A percentile compares a stretch with the other conserved stretches of the same genome.
Conservation (phyloP, 1,284 basidiomycete genomes). For the Mycena citricolor region DNA sequence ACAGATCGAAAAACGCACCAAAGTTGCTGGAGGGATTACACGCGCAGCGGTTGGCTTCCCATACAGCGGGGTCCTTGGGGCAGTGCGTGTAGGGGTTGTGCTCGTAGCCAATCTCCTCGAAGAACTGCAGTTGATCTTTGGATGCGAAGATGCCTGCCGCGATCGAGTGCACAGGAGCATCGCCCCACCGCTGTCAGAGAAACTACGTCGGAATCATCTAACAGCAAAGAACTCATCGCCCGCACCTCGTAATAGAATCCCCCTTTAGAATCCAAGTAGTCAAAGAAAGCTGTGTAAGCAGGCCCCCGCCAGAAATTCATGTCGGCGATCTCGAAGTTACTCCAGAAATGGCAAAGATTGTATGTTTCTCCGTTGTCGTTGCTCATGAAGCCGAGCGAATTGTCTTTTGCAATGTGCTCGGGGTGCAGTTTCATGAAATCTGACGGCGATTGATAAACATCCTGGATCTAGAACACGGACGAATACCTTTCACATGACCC, state of each 20-base stretch:
- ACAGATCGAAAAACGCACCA: conserved; percentile 38
- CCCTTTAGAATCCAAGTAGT: conserved; percentile 66
- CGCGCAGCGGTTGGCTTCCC: conserved; percentile 48
- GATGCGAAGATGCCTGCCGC: conserved; percentile 67
- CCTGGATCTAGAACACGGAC: not conserved
- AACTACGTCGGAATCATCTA: no score
- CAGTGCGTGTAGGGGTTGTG: conserved; percentile 66
- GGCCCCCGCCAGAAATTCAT: conserved; percentile 58
- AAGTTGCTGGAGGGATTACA: conserved; percentile 52
- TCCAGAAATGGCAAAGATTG: conserved; percentile 81
- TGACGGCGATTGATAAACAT: conserved; percentile 30
- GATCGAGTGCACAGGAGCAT: conserved; percentile 82
- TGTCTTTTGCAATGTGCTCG: conserved; percentile 61
- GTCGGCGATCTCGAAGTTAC: conserved; percentile 76
- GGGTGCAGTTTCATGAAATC: conserved; percentile 66
- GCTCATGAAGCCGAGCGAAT: conserved; percentile 70
- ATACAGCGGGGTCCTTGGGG: conserved; percentile 48
- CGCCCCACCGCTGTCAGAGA: conserved; percentile 68
- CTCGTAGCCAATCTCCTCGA: conserved; percentile 61
- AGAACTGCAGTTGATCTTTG: conserved; percentile 72
- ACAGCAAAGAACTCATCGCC: no score
- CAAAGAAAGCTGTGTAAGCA: conserved; percentile 72
- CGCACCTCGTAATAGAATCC: conserved; percentile 77
- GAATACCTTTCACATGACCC: conserved; percentile 54
- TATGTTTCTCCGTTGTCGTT: conserved; percentile 62